A percentile compares a stretch with the other conserved stretches of the same genome.
Conservation (phyloP, 208 protist species). For the Trypanosoma mega region DNA sequence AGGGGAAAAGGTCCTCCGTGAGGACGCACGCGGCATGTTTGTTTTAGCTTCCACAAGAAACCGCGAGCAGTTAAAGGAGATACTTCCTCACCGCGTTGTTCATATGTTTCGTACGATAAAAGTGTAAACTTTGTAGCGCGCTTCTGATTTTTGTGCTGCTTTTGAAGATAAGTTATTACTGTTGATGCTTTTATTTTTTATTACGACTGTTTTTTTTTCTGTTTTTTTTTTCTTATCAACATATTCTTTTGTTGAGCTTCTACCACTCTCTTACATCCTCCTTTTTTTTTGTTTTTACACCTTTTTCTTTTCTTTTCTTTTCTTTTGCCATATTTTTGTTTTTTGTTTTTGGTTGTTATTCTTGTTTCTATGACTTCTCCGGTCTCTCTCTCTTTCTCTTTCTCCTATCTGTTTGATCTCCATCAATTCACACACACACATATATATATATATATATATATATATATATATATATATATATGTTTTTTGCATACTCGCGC, state of each 20-base stretch:
- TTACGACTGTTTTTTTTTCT: conserved; percentile 10
- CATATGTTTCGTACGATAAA: conserved; percentile 51
- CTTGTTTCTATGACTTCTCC: background rate
- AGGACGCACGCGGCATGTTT: conserved; percentile 42
- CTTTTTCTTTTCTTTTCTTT: background rate
- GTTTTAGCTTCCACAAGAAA: conserved; percentile 37
- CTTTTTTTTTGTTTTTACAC: conserved; percentile 19
- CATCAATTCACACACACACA: too few species aligned
- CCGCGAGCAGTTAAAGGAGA: conserved; percentile 53
- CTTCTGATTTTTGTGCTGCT: too few species aligned
- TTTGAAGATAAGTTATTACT: conserved; percentile 1
- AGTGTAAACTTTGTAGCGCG: background rate
- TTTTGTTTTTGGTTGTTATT: conserved; percentile 6
- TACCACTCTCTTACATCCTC: conserved; percentile 6
- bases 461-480: too few species aligned
- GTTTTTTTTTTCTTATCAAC: conserved; percentile 12
- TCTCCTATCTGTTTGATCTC: background rate
- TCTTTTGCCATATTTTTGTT: background rate
- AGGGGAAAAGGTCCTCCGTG: conserved; percentile 40
- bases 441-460: too few species aligned
- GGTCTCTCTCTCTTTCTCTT: background rate
- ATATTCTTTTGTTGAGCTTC: background rate
- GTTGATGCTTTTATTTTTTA: conserved; percentile 3
- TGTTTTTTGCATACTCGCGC: too few species aligned
- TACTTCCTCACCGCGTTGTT: conserved; percentile 70